Evolutionary conservation across 192 early-diverging fungal species (phyloP).

Genomic region (Coemansia sp.): DNA sequence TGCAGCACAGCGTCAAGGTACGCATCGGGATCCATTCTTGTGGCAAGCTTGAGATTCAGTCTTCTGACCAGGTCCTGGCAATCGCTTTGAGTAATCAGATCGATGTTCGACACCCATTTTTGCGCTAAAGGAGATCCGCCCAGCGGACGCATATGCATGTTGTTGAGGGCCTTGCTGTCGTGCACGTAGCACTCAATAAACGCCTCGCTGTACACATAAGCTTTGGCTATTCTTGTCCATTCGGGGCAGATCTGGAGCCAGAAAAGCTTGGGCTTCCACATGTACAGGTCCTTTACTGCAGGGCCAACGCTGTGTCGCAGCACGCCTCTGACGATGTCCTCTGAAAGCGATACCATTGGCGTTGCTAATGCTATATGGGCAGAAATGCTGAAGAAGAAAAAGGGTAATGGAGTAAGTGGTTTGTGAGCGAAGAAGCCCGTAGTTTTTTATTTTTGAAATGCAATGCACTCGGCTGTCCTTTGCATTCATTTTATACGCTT

Average conservation of each 20-base stretch:
- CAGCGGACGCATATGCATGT: constrained; percentile 3
- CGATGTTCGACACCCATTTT: constrained; percentile 1
- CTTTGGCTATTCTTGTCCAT: neutral
- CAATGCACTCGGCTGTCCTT: too few species aligned
- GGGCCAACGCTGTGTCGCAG: constrained; percentile 1
- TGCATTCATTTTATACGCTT: too few species aligned
- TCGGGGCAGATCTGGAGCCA: neutral
- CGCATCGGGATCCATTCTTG: neutral
- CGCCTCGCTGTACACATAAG: constrained; percentile 1
- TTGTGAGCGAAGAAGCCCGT: too few species aligned
- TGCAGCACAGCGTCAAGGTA: neutral
- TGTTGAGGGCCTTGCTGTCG: neutral
- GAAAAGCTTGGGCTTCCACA: constrained; percentile 4
- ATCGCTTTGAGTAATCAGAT: neutral
- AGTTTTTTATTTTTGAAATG: too few species aligned
- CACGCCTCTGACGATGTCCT: neutral
- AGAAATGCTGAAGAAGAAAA: neutral
- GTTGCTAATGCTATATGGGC: neutral
- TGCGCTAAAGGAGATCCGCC: neutral
- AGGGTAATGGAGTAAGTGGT: neutral
- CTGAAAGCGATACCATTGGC: neutral
- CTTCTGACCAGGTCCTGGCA: neutral
- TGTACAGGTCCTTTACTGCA: neutral
- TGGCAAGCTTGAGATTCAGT: neutral
- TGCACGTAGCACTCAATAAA: neutral